Base-by-base conservation (phyloP, 352 stramenopile genomes). In the Phytophthora citricola region DNA sequence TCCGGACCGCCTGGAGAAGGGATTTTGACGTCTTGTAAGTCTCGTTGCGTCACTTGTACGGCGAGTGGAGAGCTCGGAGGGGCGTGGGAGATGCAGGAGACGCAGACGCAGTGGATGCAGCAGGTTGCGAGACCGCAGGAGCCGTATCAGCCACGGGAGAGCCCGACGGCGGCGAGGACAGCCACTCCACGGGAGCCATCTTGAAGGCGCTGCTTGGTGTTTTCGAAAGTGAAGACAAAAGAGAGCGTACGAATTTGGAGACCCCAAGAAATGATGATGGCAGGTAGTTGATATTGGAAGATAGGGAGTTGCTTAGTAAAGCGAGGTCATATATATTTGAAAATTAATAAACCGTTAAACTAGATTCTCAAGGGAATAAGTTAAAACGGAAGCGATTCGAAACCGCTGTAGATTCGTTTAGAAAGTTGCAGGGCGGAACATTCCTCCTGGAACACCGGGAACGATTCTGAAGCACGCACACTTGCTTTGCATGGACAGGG, bases 1-100 rank as follows among this genome's bases (percentile, higher is more conserved):
- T 78, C 70, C 0, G 66, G 66, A 3, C 56, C 73, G 32, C 70
- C 73, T n/a, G 73, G 69, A 11, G 66, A 75, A 15, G 66, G 62
- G 20, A 66, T 12, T 27, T 57, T 40, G 11, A 24, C 2, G 1
- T 24, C 40, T 39, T 59, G 24, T 0, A 12, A 11, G 14, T 26
- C 22, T 9, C n/a, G 24, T 70, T 14, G 41, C 55, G 40, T 34
- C 20, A 45, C 60, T 55, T 74, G 34, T n/a, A 70, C 15, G 14
- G 60, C 27, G 11, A 50, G 34, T 32, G 38, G 38, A 15, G 60
- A 38, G 36, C 14, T 55, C 24, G 41, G 38, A 43, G 55, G 40
- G 48, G 9, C 5, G 38, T 29, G 15, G 47, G 49, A 6, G 60
- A 63, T 7, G 43, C 34, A 17, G 27, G 5, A 66, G 66, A 67